A percentile compares a stretch with the other conserved stretches of the same genome.
Conservation (phyloP, 345 rosid genomes). For the Limnanthes douglasii region DNA sequence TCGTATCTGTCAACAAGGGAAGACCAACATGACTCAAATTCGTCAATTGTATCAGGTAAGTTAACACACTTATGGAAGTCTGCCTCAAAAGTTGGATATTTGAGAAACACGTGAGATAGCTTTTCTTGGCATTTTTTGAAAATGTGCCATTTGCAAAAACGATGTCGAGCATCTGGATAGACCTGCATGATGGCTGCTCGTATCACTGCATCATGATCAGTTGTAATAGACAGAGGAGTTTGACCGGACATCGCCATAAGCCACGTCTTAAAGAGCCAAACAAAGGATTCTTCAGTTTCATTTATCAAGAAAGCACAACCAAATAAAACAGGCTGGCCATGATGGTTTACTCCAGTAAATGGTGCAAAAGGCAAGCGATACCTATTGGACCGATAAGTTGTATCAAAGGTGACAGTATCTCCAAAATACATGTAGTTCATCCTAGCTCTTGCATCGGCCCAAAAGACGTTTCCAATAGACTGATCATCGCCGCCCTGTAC, state of each 20-base stretch:
- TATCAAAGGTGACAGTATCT: constrained; percentile 32
- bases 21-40: constrained; percentile 28
- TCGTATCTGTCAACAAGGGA: constrained; percentile 28
- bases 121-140: constrained; percentile 34
- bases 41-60: constrained; percentile 22
- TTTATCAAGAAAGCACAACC: constrained; percentile 46
- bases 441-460: constrained; percentile 31
- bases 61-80: constrained; percentile 31
- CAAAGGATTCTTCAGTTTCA: constrained; percentile 41
- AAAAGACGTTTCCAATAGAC: constrained; percentile 26
- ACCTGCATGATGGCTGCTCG: constrained; percentile 38
- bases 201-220: constrained; percentile 40
- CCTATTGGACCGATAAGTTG: constrained; percentile 34
- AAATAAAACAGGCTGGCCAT: constrained; percentile 45
- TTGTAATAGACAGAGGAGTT: constrained; percentile 43
- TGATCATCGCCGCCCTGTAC: constrained; percentile 26
- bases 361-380: constrained; percentile 34
- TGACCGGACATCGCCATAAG: constrained; percentile 34
- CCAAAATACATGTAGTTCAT: constrained; percentile 21
- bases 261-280: constrained; percentile 53
- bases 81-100: constrained; percentile 27
- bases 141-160: constrained; percentile 49
- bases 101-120: constrained; percentile 23
- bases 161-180: constrained; percentile 38
- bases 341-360: constrained; percentile 42